A percentile compares a stretch with the other conserved stretches of the same genome.
These are phyloP conservation scores for Candida pseudoviswanathii DNA, from an alignment of 1,139 yeast species.

Conservation along the genomic window DNA sequence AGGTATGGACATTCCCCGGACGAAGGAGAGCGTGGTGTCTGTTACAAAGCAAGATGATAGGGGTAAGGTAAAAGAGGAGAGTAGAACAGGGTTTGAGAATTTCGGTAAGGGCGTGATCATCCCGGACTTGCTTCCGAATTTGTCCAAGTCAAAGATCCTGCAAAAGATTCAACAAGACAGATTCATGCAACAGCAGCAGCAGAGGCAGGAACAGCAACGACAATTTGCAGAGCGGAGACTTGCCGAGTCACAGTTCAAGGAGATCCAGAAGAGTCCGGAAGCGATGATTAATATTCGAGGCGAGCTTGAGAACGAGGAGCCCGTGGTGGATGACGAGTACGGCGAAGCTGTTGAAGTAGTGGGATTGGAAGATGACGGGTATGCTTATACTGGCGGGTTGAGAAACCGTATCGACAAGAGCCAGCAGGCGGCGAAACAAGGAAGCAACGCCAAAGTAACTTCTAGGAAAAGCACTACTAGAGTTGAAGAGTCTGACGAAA, in stretches of 20 bases:
- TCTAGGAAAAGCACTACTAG: background rate
- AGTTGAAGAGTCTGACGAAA: background rate
- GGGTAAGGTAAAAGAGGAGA: background rate
- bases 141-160: conserved; percentile 5
- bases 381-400: conserved; percentile 14
- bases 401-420: conserved; percentile 7
- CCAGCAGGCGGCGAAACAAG: background rate
- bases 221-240: background rate
- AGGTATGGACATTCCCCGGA: no score
- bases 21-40: no score
- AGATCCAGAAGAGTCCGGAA: background rate
- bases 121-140: conserved; percentile 29
- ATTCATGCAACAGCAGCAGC: background rate
- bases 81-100: conserved; percentile 23
- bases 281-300: background rate
- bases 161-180: conserved; percentile 1
- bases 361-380: conserved; percentile 22
- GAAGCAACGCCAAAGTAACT: background rate
- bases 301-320: conserved; percentile 2
- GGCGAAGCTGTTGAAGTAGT: conserved; percentile 4
- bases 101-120: conserved; percentile 31
- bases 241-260: background rate
- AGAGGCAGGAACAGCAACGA: background rate
- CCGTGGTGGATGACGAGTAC: background rate
- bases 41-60: background rate